Conservation (phyloP, 768 basidiomycete species). For the Leccinum rimulosum region DNA sequence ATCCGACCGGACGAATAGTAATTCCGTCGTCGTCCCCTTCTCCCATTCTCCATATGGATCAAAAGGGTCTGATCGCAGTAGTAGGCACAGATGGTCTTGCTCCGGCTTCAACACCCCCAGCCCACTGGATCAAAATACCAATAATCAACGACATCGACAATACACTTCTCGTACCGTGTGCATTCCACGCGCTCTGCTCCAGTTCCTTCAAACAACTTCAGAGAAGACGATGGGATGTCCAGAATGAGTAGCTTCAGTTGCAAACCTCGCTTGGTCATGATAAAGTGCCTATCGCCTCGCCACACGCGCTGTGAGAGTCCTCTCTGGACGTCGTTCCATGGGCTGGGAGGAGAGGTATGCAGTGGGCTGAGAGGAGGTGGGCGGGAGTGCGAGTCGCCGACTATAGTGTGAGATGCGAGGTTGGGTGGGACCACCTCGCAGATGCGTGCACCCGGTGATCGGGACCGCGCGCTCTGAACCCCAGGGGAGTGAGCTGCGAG, state of each 20-base stretch:
- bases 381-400: no score
- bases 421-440: no score
- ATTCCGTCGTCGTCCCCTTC: constrained; percentile 25
- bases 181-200: constrained; percentile 11
- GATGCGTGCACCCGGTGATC: not conserved
- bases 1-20: constrained; percentile 24
- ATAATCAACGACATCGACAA: constrained; percentile 29
- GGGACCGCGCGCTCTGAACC: not conserved
- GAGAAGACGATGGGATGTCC: constrained; percentile 17
- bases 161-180: constrained; percentile 19
- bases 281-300: constrained; percentile 29
- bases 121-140: constrained; percentile 33
- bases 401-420: no score
- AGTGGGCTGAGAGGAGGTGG: no score
- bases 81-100: constrained; percentile 30
- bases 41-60: constrained; percentile 27
- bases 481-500: not conserved
- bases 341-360: no score
- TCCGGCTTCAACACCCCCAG: constrained; percentile 18
- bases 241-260: constrained; percentile 26
- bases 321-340: no score
- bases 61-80: constrained; percentile 28
- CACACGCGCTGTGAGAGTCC: constrained; percentile 5
- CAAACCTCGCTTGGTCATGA: constrained; percentile 33
- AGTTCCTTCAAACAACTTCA: constrained; percentile 18